Evolutionary conservation across 176 grass and related monocot genomes (phyloP).

Genomic region (Dactylis glomerata): DNA sequence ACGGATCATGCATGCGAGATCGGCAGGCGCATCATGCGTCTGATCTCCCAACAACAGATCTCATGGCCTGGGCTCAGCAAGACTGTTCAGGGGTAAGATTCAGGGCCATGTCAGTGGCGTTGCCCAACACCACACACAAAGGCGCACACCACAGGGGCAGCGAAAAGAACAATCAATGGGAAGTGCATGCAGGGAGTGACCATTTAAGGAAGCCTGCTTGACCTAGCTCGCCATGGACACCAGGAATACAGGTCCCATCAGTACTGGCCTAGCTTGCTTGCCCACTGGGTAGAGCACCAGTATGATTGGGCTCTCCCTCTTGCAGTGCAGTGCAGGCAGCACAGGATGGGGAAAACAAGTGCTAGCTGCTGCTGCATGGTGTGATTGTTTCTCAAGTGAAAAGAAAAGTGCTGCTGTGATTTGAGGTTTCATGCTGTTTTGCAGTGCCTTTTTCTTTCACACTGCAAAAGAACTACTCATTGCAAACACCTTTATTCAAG

Average conservation of each 20-base stretch:
- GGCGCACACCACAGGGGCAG: slow-evolving; percentile 35
- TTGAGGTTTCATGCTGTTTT: slow-evolving; percentile 63
- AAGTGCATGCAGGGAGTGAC: slow-evolving; percentile 36
- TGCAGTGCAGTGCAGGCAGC: slow-evolving; percentile 4
- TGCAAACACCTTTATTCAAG: slow-evolving; percentile 19
- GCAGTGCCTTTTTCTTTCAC: slow-evolving; percentile 44
- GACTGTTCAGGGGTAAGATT: slow-evolving; percentile 60
- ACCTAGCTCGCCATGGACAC: slow-evolving; percentile 35
- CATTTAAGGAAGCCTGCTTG: slow-evolving; percentile 71
- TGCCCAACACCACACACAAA: slow-evolving; percentile 55
- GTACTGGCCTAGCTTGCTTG: slow-evolving; percentile 1
- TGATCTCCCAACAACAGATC: slow-evolving; percentile 17
- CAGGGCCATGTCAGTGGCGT: slow-evolving; percentile 31
- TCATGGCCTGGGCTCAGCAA: slow-evolving; percentile 3
- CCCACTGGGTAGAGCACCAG: slow-evolving; percentile 8
- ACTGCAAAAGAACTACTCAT: slow-evolving; percentile 42
- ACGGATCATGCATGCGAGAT: background rate
- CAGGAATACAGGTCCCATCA: slow-evolving; percentile 47
- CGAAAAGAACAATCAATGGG: slow-evolving; percentile 60
- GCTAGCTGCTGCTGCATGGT: background rate
- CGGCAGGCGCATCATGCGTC: background rate
- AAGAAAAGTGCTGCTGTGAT: slow-evolving; percentile 42
- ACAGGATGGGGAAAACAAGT: slow-evolving; percentile 9
- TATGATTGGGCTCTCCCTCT: slow-evolving; percentile 23
- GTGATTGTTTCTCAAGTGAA: slow-evolving; percentile 53